Base-by-base conservation (phyloP, 2,329 filamentous ascomycete genomes). In the Hortaea sp. region DNA sequence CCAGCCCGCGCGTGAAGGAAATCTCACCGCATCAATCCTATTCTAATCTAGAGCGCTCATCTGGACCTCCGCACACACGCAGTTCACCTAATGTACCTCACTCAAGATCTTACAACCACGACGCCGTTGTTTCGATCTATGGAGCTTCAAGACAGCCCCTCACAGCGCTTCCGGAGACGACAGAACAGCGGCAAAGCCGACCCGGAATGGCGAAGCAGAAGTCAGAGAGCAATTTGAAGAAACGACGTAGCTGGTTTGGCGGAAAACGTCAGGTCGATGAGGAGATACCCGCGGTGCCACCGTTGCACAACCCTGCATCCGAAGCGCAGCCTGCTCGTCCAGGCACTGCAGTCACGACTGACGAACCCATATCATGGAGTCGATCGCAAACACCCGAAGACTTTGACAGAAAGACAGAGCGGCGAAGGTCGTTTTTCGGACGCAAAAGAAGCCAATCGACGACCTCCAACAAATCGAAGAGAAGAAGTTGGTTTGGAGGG, bases 181-280 rank as follows among this genome's bases (percentile, higher is more conserved):
- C 20, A 4, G 20, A 20, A 20, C 20, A 20, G 20, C 20, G 20
- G 20, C 5, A 34, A 12, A 13, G 13, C 46, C 39, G 43, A 51
- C n/a, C 31, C 27, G 31, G 11, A 27, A n/a, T 42, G 9, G 11
- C 39, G 7, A 41, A 41, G 31, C 39, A 46, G 13, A 42, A 28
- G 12, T 42, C 44, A 7, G 44, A 41, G 6, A 10, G 29, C n/a
- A 43, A 40, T 11, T 29, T 44, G 38, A 54, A 43, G 32, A 53
- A 51, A 30, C 54, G 57, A 7, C 53, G 52, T 42, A 59, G 57
- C 47, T 57, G 54, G 54, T 58, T 59, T 39, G 57, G 55, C 11
- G 55, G 50, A 9, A 46, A 41, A 10, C 49, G 50, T 5, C 52
- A 50, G 35, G 48, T 38, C 7, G 49, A 53, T 10, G 47, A 55